Conservation (phyloP, 306 rosid species). For the Cicer cuneatum region DNA sequence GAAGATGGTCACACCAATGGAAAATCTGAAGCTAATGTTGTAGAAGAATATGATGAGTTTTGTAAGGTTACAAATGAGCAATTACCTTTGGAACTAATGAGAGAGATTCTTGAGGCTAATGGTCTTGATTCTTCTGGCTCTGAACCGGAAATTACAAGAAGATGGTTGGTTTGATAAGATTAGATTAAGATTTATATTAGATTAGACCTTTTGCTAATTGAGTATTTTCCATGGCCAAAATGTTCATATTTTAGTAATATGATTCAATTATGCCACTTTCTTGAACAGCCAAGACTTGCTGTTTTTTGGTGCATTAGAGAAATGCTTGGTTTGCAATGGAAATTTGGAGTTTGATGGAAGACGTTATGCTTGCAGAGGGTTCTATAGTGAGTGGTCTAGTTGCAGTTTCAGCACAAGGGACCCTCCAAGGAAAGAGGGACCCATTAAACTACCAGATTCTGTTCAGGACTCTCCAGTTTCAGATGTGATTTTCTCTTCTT, state of each 20-base stretch:
- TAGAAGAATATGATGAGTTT: conserved; percentile 61
- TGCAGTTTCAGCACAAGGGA: conserved; percentile 72
- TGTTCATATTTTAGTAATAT: conserved; percentile 18
- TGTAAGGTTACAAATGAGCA: conserved; percentile 59
- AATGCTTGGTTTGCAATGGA: conserved; percentile 74
- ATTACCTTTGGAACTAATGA: conserved; percentile 64
- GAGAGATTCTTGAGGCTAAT: conserved; percentile 64
- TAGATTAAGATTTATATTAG: no score
- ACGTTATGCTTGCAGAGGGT: conserved; percentile 67
- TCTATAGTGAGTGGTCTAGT: conserved; percentile 78
- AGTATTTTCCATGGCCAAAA: not conserved
- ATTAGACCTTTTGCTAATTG: not conserved
- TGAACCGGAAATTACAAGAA: conserved; percentile 50
- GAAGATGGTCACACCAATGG: conserved; percentile 57
- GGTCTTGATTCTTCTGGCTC: conserved; percentile 68
- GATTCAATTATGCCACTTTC: not conserved
- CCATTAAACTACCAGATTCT: conserved; percentile 65
- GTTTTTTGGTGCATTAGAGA: conserved; percentile 71
- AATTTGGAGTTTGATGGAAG: conserved; percentile 70
- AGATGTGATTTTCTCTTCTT: conserved; percentile 50
- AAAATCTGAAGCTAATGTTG: conserved; percentile 44
- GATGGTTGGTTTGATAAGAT: conserved; percentile 61
- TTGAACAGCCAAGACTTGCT: conserved; percentile 77
- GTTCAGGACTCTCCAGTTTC: conserved; percentile 61
- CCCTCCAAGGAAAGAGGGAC: conserved; percentile 74